These are phyloP conservation scores for Eucalyptus viminalis DNA, from an alignment of 345 rosid species.

Conservation along the genomic window DNA sequence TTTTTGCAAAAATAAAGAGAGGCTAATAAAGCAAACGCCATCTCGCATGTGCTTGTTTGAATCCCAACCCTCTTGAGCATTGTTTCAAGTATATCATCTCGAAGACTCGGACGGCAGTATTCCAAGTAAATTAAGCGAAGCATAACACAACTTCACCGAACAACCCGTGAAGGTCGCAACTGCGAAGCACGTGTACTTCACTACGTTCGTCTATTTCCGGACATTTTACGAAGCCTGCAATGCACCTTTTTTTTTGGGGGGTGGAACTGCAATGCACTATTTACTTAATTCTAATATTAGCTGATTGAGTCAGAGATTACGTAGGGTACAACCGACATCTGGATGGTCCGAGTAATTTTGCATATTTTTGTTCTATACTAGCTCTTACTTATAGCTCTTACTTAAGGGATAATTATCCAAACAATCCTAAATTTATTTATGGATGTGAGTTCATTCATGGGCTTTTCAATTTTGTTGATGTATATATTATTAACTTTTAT, in stretches of 20 bases:
- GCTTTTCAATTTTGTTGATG: no score
- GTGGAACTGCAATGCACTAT: not conserved
- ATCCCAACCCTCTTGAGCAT: not conserved
- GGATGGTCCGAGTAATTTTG: not conserved
- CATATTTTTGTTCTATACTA: not conserved
- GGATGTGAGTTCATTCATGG: not conserved
- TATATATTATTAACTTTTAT: rapidly evolving
- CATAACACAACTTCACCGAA: not conserved
- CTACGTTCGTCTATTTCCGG: not conserved
- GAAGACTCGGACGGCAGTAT: not conserved
- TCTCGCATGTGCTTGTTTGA: not conserved
- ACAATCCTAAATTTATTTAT: not conserved
- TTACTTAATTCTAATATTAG: not conserved
- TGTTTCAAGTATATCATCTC: not conserved
- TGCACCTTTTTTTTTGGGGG: no score
- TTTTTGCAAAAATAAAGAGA: no score
- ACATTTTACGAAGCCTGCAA: not conserved
- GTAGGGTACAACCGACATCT: not conserved
- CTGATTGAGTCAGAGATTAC: not conserved
- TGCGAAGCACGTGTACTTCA: not conserved
- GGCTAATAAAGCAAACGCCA: not conserved
- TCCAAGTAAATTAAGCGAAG: not conserved
- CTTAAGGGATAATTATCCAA: not conserved
- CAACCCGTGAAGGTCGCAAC: not conserved
- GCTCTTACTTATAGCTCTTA: not conserved